Percentiles rank a stretch among this genome's conserved stretches.
Evolutionary conservation across 805 yeast species (phyloP).

Genomic region (Wickerhamomyces sydowiorum): DNA sequence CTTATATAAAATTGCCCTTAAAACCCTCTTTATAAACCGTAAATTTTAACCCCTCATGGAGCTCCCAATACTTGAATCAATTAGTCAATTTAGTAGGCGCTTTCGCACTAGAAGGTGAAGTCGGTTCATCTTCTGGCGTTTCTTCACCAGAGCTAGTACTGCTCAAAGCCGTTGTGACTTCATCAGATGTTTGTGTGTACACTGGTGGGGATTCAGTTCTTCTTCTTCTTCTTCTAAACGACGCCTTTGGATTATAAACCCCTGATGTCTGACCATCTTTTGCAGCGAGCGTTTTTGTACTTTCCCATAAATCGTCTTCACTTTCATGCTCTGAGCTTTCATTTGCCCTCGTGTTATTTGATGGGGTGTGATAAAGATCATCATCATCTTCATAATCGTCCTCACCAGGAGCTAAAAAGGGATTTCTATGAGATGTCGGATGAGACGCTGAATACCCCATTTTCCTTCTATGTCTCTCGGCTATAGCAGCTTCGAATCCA

Average conservation of each 20-base stretch:
- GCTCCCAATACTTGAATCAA: too few species aligned
- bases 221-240: neutral
- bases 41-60: too few species aligned
- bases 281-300: neutral
- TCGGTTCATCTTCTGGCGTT: neutral
- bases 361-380: neutral
- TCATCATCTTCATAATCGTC: neutral
- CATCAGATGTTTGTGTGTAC: neutral
- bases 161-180: neutral
- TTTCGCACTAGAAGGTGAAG: neutral
- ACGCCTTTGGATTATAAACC: neutral
- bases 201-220: neutral
- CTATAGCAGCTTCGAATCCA: neutral
- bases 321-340: too few species aligned
- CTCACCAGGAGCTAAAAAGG: neutral
- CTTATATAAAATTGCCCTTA: too few species aligned
- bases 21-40: too few species aligned
- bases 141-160: neutral
- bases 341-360: too few species aligned
- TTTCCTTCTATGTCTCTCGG: neutral
- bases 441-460: neutral
- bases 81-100: too few species aligned
- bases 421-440: neutral
- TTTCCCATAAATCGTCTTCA: neutral
- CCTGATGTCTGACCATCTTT: conserved; percentile 1